Evolutionary conservation across 2,329 filamentous ascomycete species (phyloP).

Genomic region (Coniochaeta prunicola): DNA sequence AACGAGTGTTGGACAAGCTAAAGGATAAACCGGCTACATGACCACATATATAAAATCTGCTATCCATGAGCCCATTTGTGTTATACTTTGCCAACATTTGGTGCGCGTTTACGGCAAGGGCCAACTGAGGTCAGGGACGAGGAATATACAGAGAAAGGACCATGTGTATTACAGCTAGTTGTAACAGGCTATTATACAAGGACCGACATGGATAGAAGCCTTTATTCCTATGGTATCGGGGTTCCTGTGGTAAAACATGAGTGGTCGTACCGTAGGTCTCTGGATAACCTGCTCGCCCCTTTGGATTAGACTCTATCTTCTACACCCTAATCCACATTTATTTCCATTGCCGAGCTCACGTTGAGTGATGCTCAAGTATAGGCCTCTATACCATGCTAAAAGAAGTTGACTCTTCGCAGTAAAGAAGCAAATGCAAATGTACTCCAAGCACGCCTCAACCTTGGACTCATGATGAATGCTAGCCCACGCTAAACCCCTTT

Average conservation of each 20-base stretch:
- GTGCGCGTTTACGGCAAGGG: too few species aligned
- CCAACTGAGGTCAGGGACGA: too few species aligned
- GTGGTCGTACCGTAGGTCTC: not conserved
- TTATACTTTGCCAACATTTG: too few species aligned
- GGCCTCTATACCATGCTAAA: not conserved
- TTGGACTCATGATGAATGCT: conserved; percentile 4
- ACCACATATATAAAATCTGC: too few species aligned
- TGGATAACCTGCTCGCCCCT: not conserved
- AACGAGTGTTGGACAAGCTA: not conserved
- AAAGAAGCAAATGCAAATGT: not conserved
- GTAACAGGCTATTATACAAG: not conserved
- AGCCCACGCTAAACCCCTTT: not conserved
- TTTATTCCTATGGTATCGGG: too few species aligned
- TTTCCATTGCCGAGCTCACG: not conserved
- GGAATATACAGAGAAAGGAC: too few species aligned
- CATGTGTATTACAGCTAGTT: too few species aligned
- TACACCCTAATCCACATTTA: not conserved
- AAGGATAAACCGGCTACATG: too few species aligned
- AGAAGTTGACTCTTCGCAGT: not conserved
- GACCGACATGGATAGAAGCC: too few species aligned
- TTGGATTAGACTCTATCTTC: not conserved
- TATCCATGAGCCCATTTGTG: too few species aligned
- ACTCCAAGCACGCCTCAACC: conserved; percentile 2
- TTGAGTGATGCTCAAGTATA: not conserved
- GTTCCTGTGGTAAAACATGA: too few species aligned